phyloP scores from a whole-genome alignment of 2,329 filamentous ascomycete species.

The Purpureocillium takamizusanense region DNA sequence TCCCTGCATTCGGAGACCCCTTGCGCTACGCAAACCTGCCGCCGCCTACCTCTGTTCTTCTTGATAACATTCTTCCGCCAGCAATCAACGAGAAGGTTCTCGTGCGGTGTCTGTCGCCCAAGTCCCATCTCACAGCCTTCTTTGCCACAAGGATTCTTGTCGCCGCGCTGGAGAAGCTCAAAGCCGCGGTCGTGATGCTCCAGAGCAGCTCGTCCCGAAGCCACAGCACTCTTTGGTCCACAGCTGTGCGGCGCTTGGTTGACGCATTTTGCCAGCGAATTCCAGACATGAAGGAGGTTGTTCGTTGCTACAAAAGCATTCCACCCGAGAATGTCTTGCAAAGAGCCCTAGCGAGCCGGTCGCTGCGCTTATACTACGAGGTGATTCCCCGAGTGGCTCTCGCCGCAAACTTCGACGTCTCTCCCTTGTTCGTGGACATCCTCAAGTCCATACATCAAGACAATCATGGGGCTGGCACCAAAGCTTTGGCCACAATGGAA shows the following conservation, averaged over 20 bases:
- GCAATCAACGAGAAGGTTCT: constrained; percentile 75
- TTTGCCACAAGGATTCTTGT: constrained; percentile 76
- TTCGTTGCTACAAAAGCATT: constrained; percentile 63
- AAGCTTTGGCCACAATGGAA: constrained; percentile 58
- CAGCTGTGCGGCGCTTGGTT: constrained; percentile 57
- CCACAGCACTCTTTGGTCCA: constrained; percentile 50
- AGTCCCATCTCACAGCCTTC: constrained; percentile 71
- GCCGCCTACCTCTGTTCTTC: constrained; percentile 67
- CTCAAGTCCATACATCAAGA: constrained; percentile 52
- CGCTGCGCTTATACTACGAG: constrained; percentile 80
- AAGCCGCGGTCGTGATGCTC: constrained; percentile 53
- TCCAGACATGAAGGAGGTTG: constrained; percentile 73
- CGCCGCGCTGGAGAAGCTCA: constrained; percentile 70
- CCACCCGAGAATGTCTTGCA: constrained; percentile 62
- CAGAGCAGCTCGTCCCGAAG: constrained; percentile 27
- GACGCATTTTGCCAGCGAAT: constrained; percentile 71
- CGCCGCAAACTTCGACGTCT: constrained; percentile 82
- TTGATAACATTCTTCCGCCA: constrained; percentile 80
- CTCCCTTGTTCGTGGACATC: constrained; percentile 61
- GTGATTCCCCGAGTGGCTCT: constrained; percentile 70
- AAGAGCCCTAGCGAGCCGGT: constrained; percentile 66
- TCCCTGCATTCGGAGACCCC: constrained; percentile 59
- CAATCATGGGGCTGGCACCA: constrained; percentile 37
- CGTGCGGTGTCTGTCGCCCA: constrained; percentile 68
- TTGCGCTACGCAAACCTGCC: constrained; percentile 55